Base-by-base conservation (phyloP, 495 filamentous ascomycete species). In the Xylaria venustula region DNA sequence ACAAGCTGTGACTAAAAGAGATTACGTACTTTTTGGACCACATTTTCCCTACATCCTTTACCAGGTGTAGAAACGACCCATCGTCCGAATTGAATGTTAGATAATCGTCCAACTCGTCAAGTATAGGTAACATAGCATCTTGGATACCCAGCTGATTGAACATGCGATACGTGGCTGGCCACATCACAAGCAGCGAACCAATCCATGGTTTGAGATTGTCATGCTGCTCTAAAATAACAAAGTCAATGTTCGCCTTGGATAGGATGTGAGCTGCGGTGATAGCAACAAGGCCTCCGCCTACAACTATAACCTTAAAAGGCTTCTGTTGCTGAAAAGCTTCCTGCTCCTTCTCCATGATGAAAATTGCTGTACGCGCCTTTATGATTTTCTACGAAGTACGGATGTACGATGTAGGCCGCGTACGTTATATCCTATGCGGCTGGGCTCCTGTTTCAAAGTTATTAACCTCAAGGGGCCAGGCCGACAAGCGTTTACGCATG, bases 261-360 rank as follows among this genome's bases (percentile, higher is more conserved):
- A 87, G 69, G 19, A 63, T 67, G 41, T 83, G 75, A 0, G 82
- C 80, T 0, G 81, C 55, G 3, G 76, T 78, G 4, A 86, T 62
- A 0, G 79, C 80, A 4, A 77, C 71, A 25, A 83, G 72, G 3
- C 77, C 77, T 5, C 81, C 82, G 23, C 83, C 83, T 7, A 79
- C 77, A 45, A 87, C 76, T 34, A 86, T 74, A 28, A 80, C 79
- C 50, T 73, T 77, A 68, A 84, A 79, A 15, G 37, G 37, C 14
- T 40, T 7, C 7, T 15, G 37, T 15, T 8, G 3, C 3, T 15
- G 7, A 40, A 12, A 15, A 15, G 37, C 37, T 15, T 3, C 7
- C 7, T 8, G 7, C 14, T 15, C 37, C 14, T 40, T 40, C 37
- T 40, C 37, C 37, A 40, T 40, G 37, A 15, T 40, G 14, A 12